Evolutionary conservation across 768 basidiomycete species (phyloP).

Genomic region (Boletus sp.): DNA sequence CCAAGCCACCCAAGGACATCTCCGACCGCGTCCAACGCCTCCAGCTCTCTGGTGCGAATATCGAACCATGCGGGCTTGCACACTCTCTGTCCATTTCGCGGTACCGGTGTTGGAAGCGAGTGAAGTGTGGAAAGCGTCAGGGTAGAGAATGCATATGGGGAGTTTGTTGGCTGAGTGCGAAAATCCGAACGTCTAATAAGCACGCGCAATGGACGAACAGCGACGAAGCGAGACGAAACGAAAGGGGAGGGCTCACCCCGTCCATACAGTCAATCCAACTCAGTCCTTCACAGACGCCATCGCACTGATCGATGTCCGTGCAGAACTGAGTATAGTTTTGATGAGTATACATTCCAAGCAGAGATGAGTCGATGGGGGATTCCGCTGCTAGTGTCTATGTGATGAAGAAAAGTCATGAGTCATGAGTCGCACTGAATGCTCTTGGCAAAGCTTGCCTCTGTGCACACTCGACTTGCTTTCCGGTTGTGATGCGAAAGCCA

Average conservation of each 20-base stretch:
- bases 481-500: slow-evolving; percentile 63
- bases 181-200: neutral
- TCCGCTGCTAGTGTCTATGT: slow-evolving; percentile 70
- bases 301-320: slow-evolving; percentile 70
- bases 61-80: slow-evolving; percentile 89
- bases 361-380: slow-evolving; percentile 86
- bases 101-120: slow-evolving; percentile 83
- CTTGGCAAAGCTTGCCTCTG: slow-evolving; percentile 52
- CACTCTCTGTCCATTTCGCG: slow-evolving; percentile 73
- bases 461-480: slow-evolving; percentile 68
- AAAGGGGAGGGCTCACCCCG: slow-evolving; percentile 40
- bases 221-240: neutral
- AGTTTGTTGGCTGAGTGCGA: slow-evolving; percentile 62
- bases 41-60: slow-evolving; percentile 50
- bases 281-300: slow-evolving; percentile 66
- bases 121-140: slow-evolving; percentile 82
- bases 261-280: slow-evolving; percentile 75
- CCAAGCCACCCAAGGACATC: slow-evolving; percentile 58
- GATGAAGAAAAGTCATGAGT: neutral
- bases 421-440: neutral
- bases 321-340: slow-evolving; percentile 93
- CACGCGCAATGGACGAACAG: neutral
- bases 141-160: slow-evolving; percentile 83
- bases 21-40: slow-evolving; percentile 58
- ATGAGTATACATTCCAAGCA: slow-evolving; percentile 88